A percentile compares a stretch with the other conserved stretches of the same genome.
phyloP scores from a whole-genome alignment of 2,329 filamentous ascomycete species.

The Diplodia intermedia region DNA sequence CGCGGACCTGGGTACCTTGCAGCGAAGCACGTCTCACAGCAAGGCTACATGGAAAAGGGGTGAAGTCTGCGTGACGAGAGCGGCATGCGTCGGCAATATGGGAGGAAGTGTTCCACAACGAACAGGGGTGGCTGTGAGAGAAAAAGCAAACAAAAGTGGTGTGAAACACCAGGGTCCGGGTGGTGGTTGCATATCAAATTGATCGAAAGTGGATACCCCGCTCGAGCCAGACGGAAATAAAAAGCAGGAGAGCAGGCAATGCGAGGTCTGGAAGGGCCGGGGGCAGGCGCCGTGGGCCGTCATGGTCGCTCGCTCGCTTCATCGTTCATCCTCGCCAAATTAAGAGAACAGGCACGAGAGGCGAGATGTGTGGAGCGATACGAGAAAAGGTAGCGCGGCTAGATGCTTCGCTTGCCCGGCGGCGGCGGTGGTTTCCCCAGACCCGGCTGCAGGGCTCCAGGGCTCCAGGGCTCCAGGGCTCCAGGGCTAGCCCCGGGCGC shows the following conservation, averaged over 20 bases:
- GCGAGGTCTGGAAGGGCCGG: constrained; percentile 16
- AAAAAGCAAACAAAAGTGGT: constrained; percentile 19
- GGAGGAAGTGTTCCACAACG: neutral
- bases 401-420: neutral
- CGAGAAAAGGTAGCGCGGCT: neutral
- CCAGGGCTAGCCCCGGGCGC: constrained; percentile 5
- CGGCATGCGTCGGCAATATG: constrained; percentile 6
- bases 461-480: neutral
- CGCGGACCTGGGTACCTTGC: constrained; percentile 21
- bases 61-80: constrained; percentile 1
- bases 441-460: constrained; percentile 4
- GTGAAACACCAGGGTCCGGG: constrained; percentile 7
- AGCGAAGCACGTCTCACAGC: constrained; percentile 3
- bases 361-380: constrained; percentile 15
- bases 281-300: neutral
- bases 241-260: neutral
- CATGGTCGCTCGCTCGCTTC: neutral
- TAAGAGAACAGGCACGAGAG: neutral
- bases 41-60: neutral
- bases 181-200: neutral
- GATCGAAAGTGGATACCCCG: neutral
- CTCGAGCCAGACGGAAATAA: neutral
- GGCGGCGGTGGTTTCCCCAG: constrained; percentile 19
- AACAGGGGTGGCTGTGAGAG: neutral
- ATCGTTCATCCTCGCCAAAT: neutral